A percentile compares a stretch with the other conserved stretches of the same genome.
phyloP scores from a whole-genome alignment of 805 yeast genomes.

The Ogataea corticis region DNA sequence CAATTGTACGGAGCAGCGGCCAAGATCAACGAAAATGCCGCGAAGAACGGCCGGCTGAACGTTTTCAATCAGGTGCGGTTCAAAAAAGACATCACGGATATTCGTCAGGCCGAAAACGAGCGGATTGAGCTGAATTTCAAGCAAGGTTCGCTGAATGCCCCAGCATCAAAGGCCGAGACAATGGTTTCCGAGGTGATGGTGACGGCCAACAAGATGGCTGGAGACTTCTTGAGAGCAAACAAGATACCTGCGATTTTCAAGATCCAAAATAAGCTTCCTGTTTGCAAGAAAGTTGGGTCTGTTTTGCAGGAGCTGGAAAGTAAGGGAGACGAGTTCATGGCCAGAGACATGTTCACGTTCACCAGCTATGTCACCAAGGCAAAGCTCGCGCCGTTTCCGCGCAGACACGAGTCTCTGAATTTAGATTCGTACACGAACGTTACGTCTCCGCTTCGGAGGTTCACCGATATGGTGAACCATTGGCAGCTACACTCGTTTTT shows the following conservation, averaged over 20 bases:
- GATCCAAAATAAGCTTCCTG: constrained; percentile 31
- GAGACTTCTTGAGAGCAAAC: constrained; percentile 43
- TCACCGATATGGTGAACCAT: constrained; percentile 77
- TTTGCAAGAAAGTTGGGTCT: constrained; percentile 20
- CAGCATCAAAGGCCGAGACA: constrained; percentile 47
- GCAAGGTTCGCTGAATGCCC: constrained; percentile 11
- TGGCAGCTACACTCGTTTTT: constrained; percentile 63
- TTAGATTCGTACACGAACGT: constrained; percentile 64
- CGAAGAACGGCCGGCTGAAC: constrained; percentile 37
- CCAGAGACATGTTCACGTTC: constrained; percentile 44
- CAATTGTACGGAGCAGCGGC: constrained; percentile 36
- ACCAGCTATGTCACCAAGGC: constrained; percentile 55
- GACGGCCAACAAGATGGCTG: constrained; percentile 65
- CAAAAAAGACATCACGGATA: constrained; percentile 23
- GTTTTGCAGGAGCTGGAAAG: constrained; percentile 24
- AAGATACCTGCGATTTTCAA: constrained; percentile 54
- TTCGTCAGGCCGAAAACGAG: constrained; percentile 25
- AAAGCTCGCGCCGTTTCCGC: constrained; percentile 44
- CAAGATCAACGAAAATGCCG: constrained; percentile 34
- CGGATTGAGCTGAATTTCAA: constrained; percentile 27
- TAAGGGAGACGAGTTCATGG: constrained; percentile 27
- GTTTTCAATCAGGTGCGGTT: constrained; percentile 22
- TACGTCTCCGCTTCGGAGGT: constrained; percentile 88
- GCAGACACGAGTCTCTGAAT: constrained; percentile 63
- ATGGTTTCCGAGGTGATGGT: constrained; percentile 88